These are phyloP conservation scores for Aspergillus sp. DNA, from an alignment of 2,329 filamentous ascomycete species.

Conservation along the genomic window DNA sequence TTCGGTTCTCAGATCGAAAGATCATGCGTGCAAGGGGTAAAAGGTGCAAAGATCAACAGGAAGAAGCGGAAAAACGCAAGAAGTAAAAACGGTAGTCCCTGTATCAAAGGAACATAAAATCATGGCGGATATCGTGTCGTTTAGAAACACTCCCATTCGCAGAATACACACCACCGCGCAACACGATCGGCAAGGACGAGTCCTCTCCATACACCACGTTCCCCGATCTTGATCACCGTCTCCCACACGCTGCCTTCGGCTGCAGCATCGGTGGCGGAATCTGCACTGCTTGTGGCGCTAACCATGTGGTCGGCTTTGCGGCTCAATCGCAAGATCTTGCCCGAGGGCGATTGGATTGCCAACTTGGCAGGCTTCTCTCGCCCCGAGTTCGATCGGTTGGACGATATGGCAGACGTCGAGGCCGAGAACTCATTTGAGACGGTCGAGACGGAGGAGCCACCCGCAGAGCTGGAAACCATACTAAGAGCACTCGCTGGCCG, in stretches of 20 bases:
- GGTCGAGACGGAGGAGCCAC: slow-evolving; percentile 52
- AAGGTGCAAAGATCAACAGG: neutral
- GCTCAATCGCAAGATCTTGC: slow-evolving; percentile 78
- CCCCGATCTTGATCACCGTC: slow-evolving; percentile 66
- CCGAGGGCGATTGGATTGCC: slow-evolving; percentile 88
- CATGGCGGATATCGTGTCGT: neutral
- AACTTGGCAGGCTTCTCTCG: slow-evolving; percentile 85
- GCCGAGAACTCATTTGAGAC: slow-evolving; percentile 43
- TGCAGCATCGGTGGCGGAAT: slow-evolving; percentile 36
- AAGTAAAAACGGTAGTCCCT: slow-evolving; percentile 3
- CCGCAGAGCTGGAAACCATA: slow-evolving; percentile 57
- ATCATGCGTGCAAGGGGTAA: neutral
- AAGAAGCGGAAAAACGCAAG: neutral
- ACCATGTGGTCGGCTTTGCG: slow-evolving; percentile 49
- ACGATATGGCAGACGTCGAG: slow-evolving; percentile 56
- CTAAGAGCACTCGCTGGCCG: slow-evolving; percentile 60
- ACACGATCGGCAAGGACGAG: slow-evolving; percentile 64
- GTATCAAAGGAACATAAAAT: neutral
- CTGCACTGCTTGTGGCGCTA: slow-evolving; percentile 29
- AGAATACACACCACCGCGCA: slow-evolving; percentile 69
- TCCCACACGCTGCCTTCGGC: slow-evolving; percentile 62
- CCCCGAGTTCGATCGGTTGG: slow-evolving; percentile 31
- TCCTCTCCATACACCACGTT: slow-evolving; percentile 62
- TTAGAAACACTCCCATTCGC: slow-evolving; percentile 63
- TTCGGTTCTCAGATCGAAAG: neutral